Evolutionary conservation across 202 grass and related monocot species (phyloP).

Genomic region (Bolboschoenoplectus hybrid): DNA sequence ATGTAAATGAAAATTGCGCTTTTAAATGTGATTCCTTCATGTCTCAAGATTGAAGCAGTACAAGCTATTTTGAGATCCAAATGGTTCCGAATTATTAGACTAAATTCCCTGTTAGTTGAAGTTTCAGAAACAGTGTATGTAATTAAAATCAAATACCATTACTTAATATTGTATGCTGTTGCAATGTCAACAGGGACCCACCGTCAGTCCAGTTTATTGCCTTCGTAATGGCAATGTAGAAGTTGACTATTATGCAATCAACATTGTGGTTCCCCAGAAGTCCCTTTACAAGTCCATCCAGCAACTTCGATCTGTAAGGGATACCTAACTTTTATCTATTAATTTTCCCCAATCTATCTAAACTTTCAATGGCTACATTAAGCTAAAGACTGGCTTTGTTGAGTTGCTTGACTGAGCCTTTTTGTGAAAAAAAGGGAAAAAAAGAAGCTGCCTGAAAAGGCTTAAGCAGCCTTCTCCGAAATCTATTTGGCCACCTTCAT

Average conservation of each 20-base stretch:
- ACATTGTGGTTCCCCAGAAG: conserved; percentile 82
- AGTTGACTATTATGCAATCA: conserved; percentile 75
- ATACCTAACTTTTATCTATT: conserved; percentile 21
- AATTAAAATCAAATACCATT: background rate
- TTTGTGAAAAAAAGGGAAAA: background rate
- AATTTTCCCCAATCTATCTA: background rate
- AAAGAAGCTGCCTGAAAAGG: background rate
- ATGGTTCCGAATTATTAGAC: background rate
- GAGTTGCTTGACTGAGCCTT: background rate
- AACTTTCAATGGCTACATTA: background rate
- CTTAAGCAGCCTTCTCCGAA: too few relatives aligned
- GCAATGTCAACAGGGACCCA: conserved; percentile 77
- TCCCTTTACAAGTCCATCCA: conserved; percentile 87
- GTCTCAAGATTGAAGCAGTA: conserved; percentile 4
- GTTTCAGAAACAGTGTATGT: conserved; percentile 28
- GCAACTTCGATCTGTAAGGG: conserved; percentile 88
- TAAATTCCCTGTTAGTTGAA: background rate
- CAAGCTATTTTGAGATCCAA: background rate
- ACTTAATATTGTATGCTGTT: conserved; percentile 17
- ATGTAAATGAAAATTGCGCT: background rate
- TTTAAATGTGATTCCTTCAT: background rate
- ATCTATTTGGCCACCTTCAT: background rate
- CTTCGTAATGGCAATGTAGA: conserved; percentile 59
- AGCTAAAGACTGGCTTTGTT: background rate
- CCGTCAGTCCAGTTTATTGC: conserved; percentile 85